phyloP scores from a whole-genome alignment of 306 rosid species.

The Casuarina equisetifolia region DNA sequence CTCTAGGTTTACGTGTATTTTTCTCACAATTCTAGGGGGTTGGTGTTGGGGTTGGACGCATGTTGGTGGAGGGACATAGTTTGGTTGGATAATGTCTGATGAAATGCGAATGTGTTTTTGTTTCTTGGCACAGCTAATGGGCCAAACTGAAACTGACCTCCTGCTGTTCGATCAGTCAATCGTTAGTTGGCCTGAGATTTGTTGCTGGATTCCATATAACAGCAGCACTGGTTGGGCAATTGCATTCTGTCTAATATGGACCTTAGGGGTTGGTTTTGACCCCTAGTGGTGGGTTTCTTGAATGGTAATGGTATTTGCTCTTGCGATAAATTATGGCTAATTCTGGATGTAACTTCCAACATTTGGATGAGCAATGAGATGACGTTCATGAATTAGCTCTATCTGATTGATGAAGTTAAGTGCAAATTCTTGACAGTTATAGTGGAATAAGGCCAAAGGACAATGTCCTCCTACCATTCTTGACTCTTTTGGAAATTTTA shows the following conservation, averaged over 20 bases:
- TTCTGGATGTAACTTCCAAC: neutral
- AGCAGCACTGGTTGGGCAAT: no score
- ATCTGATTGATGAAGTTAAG: neutral
- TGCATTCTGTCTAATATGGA: no score
- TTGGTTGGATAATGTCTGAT: no score
- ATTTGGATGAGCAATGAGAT: neutral
- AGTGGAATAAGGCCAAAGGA: neutral
- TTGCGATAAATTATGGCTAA: neutral
- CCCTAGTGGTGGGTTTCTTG: neutral
- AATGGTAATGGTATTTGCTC: constrained; percentile 1
- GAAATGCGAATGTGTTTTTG: no score
- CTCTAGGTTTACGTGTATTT: no score
- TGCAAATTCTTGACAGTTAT: neutral
- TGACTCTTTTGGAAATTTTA: neutral
- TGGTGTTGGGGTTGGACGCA: no score
- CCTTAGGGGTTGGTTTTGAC: no score
- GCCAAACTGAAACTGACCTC: no score
- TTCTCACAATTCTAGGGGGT: no score
- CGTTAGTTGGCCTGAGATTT: neutral
- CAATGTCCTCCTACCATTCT: neutral
- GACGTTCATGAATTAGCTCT: neutral
- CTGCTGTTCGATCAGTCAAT: no score
- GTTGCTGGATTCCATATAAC: neutral
- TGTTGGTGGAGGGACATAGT: no score
- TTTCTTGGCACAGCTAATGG: no score